Evolutionary conservation across 2,329 filamentous ascomycete species (phyloP).

Genomic region (Alternaria angustiovoidea): DNA sequence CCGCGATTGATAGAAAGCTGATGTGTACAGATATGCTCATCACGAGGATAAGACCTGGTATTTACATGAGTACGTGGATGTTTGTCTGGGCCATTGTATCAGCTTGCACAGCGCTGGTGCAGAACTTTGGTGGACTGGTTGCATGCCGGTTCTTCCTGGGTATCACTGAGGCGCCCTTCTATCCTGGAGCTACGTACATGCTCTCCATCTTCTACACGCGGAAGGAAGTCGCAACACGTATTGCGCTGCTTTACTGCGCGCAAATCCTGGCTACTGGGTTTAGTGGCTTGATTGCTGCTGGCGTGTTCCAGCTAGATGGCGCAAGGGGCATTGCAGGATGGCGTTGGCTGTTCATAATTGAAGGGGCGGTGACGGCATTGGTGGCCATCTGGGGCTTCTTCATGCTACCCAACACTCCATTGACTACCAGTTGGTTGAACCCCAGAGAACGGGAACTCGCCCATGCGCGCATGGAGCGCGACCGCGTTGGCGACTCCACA

Average conservation of each 20-base stretch:
- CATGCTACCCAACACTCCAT: conserved; percentile 39
- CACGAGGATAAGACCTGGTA: conserved; percentile 41
- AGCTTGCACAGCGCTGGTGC: conserved; percentile 43
- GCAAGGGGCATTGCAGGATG: conserved; percentile 46
- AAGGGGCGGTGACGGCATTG: conserved; percentile 36
- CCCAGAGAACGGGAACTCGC: conserved; percentile 55
- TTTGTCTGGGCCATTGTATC: conserved; percentile 48
- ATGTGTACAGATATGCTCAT: conserved; percentile 49
- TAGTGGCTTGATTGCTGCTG: conserved; percentile 56
- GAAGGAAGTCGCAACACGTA: conserved; percentile 53
- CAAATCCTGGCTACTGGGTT: conserved; percentile 53
- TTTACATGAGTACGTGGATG: conserved; percentile 49
- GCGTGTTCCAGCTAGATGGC: conserved; percentile 46
- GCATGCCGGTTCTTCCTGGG: conserved; percentile 43
- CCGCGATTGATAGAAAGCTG: background rate
- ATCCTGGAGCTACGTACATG: conserved; percentile 69
- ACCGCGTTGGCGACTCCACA: conserved; percentile 57
- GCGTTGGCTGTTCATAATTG: conserved; percentile 51
- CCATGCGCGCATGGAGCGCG: conserved; percentile 51
- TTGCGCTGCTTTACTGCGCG: conserved; percentile 51
- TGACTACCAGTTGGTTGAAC: conserved; percentile 57
- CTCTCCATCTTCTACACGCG: conserved; percentile 72
- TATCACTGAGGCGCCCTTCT: conserved; percentile 53
- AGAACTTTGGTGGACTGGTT: conserved; percentile 45
- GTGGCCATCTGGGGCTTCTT: conserved; percentile 43